These are phyloP conservation scores for Geotrichum europaeum DNA, from an alignment of 1,139 yeast species.

Conservation along the genomic window DNA sequence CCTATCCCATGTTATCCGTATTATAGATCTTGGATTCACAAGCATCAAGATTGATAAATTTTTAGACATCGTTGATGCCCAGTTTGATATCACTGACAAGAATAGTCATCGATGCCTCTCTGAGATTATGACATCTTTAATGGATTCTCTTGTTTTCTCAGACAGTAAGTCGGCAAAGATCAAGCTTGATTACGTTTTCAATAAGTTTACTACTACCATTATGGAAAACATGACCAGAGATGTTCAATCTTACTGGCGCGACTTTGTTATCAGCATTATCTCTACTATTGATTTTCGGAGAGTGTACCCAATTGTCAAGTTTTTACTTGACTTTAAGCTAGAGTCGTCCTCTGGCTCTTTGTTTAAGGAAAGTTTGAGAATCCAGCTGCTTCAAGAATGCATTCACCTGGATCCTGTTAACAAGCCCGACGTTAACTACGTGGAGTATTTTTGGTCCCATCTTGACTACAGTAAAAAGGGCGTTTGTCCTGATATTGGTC, in stretches of 20 bases:
- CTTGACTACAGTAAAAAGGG: slow-evolving; percentile 67
- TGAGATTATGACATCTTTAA: slow-evolving; percentile 35
- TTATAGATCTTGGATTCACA: slow-evolving; percentile 25
- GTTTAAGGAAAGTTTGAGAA: slow-evolving; percentile 58
- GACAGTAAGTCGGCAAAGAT: slow-evolving; percentile 20
- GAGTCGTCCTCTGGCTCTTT: slow-evolving; percentile 49
- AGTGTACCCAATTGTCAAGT: slow-evolving; percentile 47
- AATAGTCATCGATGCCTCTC: slow-evolving; percentile 38
- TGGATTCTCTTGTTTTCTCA: slow-evolving; percentile 25
- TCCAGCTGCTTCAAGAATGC: slow-evolving; percentile 52
- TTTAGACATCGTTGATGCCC: slow-evolving; percentile 18
- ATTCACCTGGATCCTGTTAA: slow-evolving; percentile 46
- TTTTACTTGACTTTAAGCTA: slow-evolving; percentile 46
- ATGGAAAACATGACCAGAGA: slow-evolving; percentile 69
- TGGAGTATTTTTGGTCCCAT: slow-evolving; percentile 39
- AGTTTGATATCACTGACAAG: slow-evolving; percentile 31
- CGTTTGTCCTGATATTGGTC: slow-evolving; percentile 68
- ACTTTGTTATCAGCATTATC: slow-evolving; percentile 60
- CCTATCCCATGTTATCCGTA: slow-evolving; percentile 24
- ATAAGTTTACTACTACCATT: slow-evolving; percentile 47
- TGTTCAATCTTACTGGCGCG: slow-evolving; percentile 67
- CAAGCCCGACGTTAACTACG: not conserved
- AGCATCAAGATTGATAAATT: slow-evolving; percentile 25
- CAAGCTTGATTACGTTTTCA: slow-evolving; percentile 44
- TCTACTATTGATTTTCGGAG: slow-evolving; percentile 48